Conservation (phyloP, 306 rosid genomes). For the Medicago truncatula region DNA sequence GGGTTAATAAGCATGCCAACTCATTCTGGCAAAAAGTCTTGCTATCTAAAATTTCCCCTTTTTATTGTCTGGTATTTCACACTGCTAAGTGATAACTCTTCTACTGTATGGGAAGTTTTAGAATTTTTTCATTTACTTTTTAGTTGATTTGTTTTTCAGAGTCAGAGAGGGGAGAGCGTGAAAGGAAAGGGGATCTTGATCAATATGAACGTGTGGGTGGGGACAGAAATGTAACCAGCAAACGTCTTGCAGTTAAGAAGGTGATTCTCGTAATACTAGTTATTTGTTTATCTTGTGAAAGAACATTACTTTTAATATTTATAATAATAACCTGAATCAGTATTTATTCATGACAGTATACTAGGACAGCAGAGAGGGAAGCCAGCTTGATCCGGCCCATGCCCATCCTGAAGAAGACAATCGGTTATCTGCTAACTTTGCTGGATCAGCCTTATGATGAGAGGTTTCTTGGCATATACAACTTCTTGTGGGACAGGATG, state of each 20-base stretch:
- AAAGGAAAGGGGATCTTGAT: constrained; percentile 98
- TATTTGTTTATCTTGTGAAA: constrained; percentile 10
- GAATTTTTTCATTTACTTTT: constrained; percentile 27
- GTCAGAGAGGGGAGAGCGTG: constrained; percentile 92
- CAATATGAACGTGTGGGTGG: constrained; percentile 90
- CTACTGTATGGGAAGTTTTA: constrained; percentile 28
- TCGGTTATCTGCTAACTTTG: constrained; percentile 76
- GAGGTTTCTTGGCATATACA: constrained; percentile 77
- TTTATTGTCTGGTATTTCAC: constrained; percentile 21
- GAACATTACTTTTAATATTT: constrained; percentile 11
- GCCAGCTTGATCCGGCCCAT: constrained; percentile 91
- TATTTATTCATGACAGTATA: constrained; percentile 63
- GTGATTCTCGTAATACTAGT: constrained; percentile 50
- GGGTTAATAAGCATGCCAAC: constrained; percentile 8
- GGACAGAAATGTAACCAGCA: constrained; percentile 88
- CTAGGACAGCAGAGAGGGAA: constrained; percentile 98
- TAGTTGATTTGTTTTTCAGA: constrained; percentile 57
- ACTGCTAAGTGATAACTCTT: constrained; percentile 18
- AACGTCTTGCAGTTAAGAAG: constrained; percentile 92
- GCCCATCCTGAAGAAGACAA: constrained; percentile 79
- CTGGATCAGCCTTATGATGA: constrained; percentile 83
- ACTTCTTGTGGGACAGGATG: constrained; percentile 99
- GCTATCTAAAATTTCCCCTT: constrained; percentile 29
- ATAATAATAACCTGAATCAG: constrained; percentile 26
- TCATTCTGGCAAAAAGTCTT: background rate